phyloP scores from a whole-genome alignment of 345 rosid species.

The Corchorus olitorius region DNA sequence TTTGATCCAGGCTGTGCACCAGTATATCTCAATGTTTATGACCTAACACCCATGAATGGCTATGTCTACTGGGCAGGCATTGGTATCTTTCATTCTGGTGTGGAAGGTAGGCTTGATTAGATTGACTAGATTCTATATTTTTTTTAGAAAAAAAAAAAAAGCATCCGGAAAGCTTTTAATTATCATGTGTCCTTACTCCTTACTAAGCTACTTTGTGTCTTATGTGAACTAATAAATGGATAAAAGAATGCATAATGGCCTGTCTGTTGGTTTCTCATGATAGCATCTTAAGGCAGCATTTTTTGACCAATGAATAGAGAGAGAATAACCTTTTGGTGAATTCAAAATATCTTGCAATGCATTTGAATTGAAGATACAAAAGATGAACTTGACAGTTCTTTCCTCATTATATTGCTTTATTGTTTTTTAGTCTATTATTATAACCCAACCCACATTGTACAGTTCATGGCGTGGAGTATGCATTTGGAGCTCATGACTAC shows the following conservation, averaged over 20 bases:
- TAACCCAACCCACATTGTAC: conserved; percentile 24
- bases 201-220: background rate
- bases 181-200: background rate
- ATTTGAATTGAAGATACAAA: background rate
- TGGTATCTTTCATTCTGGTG: conserved; percentile 96
- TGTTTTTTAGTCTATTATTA: conserved; percentile 14
- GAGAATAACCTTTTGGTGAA: background rate
- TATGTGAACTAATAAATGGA: background rate
- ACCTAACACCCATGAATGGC: conserved; percentile 85
- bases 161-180: conserved; percentile 6
- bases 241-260: background rate
- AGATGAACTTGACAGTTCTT: background rate
- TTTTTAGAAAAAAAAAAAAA: no score
- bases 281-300: background rate
- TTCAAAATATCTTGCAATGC: background rate
- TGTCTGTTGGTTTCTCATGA: background rate
- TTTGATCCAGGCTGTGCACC: conserved; percentile 67
- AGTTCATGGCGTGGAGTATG: conserved; percentile 97
- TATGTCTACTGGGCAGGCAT: conserved; percentile 96
- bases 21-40: conserved; percentile 91
- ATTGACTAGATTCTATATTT: no score
- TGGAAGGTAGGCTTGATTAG: conserved; percentile 68
- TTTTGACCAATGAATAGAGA: background rate
- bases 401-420: background rate
- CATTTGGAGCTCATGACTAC: conserved; percentile 95